Evolutionary conservation across 108 stramenopile genomes (phyloP).

Genomic region (Cyclotella sp.): DNA sequence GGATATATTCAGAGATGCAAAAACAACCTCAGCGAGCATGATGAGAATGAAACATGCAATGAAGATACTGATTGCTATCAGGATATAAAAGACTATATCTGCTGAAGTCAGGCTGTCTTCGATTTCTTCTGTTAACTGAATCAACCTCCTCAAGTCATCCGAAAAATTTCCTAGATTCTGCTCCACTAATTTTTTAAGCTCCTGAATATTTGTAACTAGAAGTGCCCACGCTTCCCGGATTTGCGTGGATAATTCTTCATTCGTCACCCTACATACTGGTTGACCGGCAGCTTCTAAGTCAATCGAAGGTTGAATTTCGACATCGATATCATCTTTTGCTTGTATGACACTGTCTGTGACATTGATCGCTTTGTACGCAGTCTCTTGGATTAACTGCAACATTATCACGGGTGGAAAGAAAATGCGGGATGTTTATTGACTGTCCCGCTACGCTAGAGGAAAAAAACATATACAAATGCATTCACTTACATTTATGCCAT

Average conservation of each 20-base stretch:
- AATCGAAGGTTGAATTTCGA: background rate
- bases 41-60: slow-evolving; percentile 23
- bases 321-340: slow-evolving; percentile 7
- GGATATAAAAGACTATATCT: slow-evolving; percentile 31
- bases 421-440: too few species aligned
- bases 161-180: slow-evolving; percentile 18
- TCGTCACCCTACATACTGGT: background rate
- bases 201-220: slow-evolving; percentile 9
- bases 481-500: slow-evolving; percentile 24
- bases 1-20: slow-evolving; percentile 26
- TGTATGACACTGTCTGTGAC: slow-evolving; percentile 19
- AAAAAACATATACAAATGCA: too few species aligned
- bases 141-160: slow-evolving; percentile 24
- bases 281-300: slow-evolving; percentile 9
- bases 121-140: slow-evolving; percentile 24
- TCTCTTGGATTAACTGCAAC: slow-evolving; percentile 18
- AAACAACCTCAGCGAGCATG: slow-evolving; percentile 30
- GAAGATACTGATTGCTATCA: slow-evolving; percentile 41
- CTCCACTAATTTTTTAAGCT: slow-evolving; percentile 17
- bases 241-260: slow-evolving; percentile 16
- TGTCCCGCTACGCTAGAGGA: too few species aligned
- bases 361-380: slow-evolving; percentile 13
- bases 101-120: slow-evolving; percentile 15
- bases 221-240: slow-evolving; percentile 13
- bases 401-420: too few species aligned